Percentiles rank a stretch among this genome's conserved stretches.
Conservation (phyloP, 306 rosid species). For the Aeschynomene evenia region DNA sequence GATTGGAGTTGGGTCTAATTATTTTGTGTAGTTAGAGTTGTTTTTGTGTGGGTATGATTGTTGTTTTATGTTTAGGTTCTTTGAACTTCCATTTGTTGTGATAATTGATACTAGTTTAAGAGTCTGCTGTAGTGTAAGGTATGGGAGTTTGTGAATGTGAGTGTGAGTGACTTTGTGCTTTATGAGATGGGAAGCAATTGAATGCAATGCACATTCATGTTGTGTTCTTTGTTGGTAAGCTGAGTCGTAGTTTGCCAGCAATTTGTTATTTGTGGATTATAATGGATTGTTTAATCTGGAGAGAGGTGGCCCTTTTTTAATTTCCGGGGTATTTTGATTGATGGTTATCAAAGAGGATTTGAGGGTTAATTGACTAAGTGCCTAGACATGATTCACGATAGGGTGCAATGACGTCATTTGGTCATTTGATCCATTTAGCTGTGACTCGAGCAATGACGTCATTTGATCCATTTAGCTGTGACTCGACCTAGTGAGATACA, state of each 20-base stretch:
- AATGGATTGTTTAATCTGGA: background rate
- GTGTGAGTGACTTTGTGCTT: background rate
- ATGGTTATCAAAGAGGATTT: no score
- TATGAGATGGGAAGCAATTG: slow-evolving; percentile 2
- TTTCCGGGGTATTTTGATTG: no score
- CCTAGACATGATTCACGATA: no score
- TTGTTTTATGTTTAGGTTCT: background rate
- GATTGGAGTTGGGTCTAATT: background rate
- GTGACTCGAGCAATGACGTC: no score
- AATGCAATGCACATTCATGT: background rate
- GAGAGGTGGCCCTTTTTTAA: background rate
- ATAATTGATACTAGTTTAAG: background rate
- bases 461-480: no score
- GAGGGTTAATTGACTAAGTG: no score
- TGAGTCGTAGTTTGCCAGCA: background rate
- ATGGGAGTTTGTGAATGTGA: background rate
- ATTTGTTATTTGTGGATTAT: slow-evolving; percentile 1
- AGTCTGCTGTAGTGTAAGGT: no score
- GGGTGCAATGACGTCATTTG: no score
- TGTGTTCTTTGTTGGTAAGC: background rate
- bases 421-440: no score
- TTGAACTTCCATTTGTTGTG: background rate
- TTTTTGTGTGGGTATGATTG: background rate
- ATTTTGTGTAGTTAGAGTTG: background rate
- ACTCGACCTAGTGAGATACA: no score